Base-by-base conservation (phyloP, 768 basidiomycete genomes). In the Trametes gibbosa region DNA sequence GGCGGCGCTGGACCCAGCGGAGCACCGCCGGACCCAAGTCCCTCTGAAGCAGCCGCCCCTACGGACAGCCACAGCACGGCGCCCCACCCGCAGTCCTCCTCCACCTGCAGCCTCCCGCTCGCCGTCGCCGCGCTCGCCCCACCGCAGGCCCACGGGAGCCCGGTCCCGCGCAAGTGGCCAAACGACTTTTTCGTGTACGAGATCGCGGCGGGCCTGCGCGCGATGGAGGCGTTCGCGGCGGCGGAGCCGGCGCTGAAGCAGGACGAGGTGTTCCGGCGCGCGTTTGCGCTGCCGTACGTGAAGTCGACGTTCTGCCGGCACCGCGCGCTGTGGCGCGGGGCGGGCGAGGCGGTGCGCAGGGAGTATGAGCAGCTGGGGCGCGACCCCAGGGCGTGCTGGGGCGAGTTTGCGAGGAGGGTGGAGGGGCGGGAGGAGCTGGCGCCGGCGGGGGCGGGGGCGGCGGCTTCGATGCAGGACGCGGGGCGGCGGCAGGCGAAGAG, bases 261-360 rank as follows among this genome's bases (percentile, higher is more conserved):
- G 64, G 81, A 81, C n/a, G 73, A 74, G 1, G 85, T 86, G 6
- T 89, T 89, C 57, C 84, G 87, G 68, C 82, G 83, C 42, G 82
- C 87, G 39, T 89, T 89, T 69, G 83, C 84, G 34, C 83, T 80
- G 63, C 77, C 85, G 29, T 89, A 89, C 66, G 85, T 89, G 34
- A 89, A 89, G 72, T 84, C 83, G 66, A 89, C 87, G 0, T 84
- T 89, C 16, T 87, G 86, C 68, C 80, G 86, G 13, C 86, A 87
- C 64, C 79, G 85, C n/a, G 83, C 82, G 0, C 80, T 86, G 42
- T 88, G 87, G 81, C 76, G 81, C 56, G 80, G 81, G 61, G 85
- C 87, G 2, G 78, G 77, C 29, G 69, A 71, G 45, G 69, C 66
- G 7, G 63, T 86, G 53, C 74, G 80, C 24, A 76, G 75, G 48